Evolutionary conservation across 129 eudicot species (phyloP), one percentile per base, ranked within the genome.

Genomic region (Ambrosia artemisiifolia): DNA sequence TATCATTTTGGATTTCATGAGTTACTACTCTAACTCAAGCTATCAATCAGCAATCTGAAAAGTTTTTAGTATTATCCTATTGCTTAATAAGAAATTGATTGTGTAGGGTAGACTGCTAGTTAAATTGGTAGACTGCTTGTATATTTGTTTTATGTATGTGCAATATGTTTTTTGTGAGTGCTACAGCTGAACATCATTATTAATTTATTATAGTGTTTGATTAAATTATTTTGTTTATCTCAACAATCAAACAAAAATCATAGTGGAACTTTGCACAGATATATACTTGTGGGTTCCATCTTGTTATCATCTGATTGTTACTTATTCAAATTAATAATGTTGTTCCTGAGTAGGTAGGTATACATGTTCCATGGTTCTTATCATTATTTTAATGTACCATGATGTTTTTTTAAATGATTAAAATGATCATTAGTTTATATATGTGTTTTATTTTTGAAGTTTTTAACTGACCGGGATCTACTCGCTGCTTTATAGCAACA

Each of bases 321-420:
- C 30, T 72, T 20, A 43, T 32, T 8, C 5, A 57, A 54, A 24
- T 57, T 20, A 71, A 40, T 24, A 54, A 44, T 36, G 40, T 59
- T 71, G 76, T 71, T 57, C 32, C 76, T 43, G 30, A 17, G 42
- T 57, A 19, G 54, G 75, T 24, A 38, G 54, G 75, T 24, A 38
- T 55, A 42, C 67, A 59, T 72, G 46, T 59, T 46, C 76, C 68
- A 57, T 59, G 68, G 60, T 72, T 44, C 76, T 28, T 30, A 46
- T 59, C 59, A 59, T 13, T 57, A 13, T 57, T 71, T 59, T 59
- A 42, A 71, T 57, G 67, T 57, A 57, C 56, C 76, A 40, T 71
- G 76, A 71, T 71, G 28, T 66, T 24, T 40, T 28, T 40, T 54
- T 35, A 24, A 36, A 65, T 47, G n/a, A 16, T 12, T 51, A 16